Conservation (phyloP, 108 stramenopile genomes). For the Aurantiochytrium sp. region DNA sequence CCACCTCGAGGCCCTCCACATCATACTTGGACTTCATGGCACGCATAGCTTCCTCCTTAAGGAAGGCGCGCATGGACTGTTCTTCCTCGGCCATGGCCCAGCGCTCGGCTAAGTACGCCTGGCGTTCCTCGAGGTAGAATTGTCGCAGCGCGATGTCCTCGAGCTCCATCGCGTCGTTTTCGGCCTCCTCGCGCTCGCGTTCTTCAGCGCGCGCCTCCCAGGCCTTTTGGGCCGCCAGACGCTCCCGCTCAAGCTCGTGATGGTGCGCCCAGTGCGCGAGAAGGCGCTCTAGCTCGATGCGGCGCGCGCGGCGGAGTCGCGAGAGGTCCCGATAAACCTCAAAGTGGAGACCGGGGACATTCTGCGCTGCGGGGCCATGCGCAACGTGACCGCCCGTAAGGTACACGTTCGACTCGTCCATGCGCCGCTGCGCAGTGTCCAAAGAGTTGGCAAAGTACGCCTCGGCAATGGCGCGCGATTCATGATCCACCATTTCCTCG, state of each 20-base stretch:
- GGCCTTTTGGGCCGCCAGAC: not conserved
- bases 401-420: not conserved
- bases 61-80: not conserved
- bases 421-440: not conserved
- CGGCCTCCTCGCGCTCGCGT: conserved; percentile 22
- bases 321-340: not conserved
- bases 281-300: not conserved
- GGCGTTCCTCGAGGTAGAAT: conserved; percentile 3
- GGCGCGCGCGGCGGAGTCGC: not conserved
- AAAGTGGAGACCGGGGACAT: not conserved
- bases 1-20: not conserved
- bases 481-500: not conserved
- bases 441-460: not conserved
- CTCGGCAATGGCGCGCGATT: not conserved
- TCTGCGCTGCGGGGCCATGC: too few relatives aligned
- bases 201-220: conserved; percentile 25
- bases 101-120: not conserved
- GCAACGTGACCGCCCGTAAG: not conserved
- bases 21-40: conserved; percentile 19
- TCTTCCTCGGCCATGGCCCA: conserved; percentile 29
- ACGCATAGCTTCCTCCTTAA: not conserved
- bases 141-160: not conserved
- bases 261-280: conserved; percentile 8
- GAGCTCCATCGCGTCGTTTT: conserved; percentile 14
- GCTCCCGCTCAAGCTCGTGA: not conserved